Evolutionary conservation across 306 rosid genomes (phyloP).

Genomic region (Cucumis cinereus): DNA sequence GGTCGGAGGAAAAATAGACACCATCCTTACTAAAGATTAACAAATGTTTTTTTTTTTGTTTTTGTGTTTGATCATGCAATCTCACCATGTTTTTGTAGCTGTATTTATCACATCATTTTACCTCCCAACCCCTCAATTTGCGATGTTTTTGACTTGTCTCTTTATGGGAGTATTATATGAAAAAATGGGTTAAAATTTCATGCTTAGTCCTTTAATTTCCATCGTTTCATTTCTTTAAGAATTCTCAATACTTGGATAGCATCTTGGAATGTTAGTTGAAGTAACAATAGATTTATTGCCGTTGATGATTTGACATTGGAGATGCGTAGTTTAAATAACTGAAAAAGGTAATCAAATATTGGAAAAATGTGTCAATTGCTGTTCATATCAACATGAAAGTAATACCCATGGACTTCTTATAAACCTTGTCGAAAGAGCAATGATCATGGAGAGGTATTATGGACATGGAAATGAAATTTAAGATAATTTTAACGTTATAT

Average conservation of each 20-base stretch:
- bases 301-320: background rate
- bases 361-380: no score
- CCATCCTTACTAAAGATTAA: slow-evolving; percentile 41
- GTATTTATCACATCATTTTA: background rate
- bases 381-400: no score
- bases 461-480: no score
- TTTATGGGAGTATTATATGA: background rate
- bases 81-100: background rate
- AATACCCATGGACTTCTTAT: no score
- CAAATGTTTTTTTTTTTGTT: background rate
- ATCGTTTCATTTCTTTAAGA: background rate
- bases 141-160: background rate
- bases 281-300: background rate
- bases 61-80: background rate
- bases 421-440: background rate
- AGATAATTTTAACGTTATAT: background rate
- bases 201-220: background rate
- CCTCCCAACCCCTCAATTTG: background rate
- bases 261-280: background rate
- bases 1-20: slow-evolving; percentile 49
- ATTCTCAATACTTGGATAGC: background rate
- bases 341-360: background rate
- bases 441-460: background rate
- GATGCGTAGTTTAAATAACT: background rate
- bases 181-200: background rate